Conservation (phyloP, 768 basidiomycete genomes). For the Suillus clintonianus region DNA sequence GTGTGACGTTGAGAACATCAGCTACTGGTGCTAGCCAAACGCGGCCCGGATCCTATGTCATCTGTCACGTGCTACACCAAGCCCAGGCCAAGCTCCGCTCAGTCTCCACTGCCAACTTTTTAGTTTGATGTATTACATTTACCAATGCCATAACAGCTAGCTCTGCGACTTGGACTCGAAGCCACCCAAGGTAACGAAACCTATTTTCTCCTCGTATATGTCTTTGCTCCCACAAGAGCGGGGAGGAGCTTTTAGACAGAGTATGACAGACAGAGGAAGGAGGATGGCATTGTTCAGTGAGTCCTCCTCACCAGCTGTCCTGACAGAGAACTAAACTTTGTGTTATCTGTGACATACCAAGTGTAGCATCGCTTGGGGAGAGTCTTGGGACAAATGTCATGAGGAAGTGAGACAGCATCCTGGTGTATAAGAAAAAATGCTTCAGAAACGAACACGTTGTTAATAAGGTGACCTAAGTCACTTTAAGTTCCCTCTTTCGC, state of each 20-base stretch:
- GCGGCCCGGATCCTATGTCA: background rate
- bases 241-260: no score
- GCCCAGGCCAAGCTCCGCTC: no score
- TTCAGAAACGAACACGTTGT: background rate
- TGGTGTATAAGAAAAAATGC: background rate
- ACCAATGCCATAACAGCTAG: background rate
- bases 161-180: background rate
- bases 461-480: background rate
- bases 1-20: slow-evolving; percentile 1
- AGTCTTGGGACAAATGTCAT: background rate
- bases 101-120: no score
- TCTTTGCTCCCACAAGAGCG: no score
- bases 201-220: no score
- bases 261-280: no score
- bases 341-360: background rate
- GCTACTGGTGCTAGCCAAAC: background rate
- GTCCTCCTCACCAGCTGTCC: background rate
- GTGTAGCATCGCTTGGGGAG: background rate
- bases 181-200: background rate
- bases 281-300: background rate
- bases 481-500: background rate
- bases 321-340: background rate
- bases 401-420: background rate
- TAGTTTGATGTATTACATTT: no score
- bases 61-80: background rate